phyloP scores from a whole-genome alignment of 2,329 filamentous ascomycete species.

The Raffaelea deltoideospora region DNA sequence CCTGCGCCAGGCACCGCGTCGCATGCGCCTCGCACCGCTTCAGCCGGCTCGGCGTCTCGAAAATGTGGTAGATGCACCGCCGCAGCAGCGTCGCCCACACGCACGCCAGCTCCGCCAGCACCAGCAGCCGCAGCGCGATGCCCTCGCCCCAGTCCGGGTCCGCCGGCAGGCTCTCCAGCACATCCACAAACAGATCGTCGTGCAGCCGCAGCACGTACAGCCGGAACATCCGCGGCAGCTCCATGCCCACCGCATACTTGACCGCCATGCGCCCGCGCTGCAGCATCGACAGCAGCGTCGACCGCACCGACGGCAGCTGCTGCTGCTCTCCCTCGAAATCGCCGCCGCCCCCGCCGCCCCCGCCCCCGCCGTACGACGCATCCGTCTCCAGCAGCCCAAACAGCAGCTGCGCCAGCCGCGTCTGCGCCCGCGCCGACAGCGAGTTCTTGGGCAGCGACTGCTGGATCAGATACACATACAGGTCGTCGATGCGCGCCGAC shows the following conservation, averaged over 20 bases:
- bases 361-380: constrained; percentile 48
- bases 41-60: constrained; percentile 72
- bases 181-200: constrained; percentile 69
- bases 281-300: constrained; percentile 61
- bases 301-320: constrained; percentile 44
- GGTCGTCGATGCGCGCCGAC: constrained; percentile 50
- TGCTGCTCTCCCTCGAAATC: no score
- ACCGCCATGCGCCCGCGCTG: constrained; percentile 49
- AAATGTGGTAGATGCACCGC: constrained; percentile 82
- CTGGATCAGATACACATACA: constrained; percentile 67
- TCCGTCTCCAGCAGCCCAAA: constrained; percentile 52
- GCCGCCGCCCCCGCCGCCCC: no score
- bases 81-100: constrained; percentile 76
- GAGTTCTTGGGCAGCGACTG: constrained; percentile 50
- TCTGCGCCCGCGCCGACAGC: constrained; percentile 54
- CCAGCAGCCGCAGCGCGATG: constrained; percentile 67
- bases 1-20: constrained; percentile 49
- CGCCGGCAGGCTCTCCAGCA: constrained; percentile 63
- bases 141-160: constrained; percentile 62
- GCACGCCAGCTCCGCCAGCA: constrained; percentile 63
- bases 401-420: constrained; percentile 52
- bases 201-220: constrained; percentile 73
- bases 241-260: constrained; percentile 59
- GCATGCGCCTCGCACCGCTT: constrained; percentile 53
- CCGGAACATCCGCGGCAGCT: constrained; percentile 60